Base-by-base conservation (phyloP, 306 rosid species). In the Styphnolobium japonicum region DNA sequence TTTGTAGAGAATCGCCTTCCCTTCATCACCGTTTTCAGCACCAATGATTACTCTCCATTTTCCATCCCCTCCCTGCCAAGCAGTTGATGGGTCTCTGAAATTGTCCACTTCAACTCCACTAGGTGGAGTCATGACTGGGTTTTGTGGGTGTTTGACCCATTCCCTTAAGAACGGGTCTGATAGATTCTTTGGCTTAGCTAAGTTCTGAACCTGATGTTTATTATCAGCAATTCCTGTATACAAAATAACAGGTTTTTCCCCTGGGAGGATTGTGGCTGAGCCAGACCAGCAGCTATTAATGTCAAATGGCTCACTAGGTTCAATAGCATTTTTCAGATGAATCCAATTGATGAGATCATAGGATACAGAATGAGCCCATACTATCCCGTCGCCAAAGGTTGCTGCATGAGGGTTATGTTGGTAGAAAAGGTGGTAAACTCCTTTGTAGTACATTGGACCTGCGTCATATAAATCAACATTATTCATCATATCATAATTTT, bases 21-120 rank as follows among this genome's bases (percentile, higher is more conserved):
- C 93, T 37, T 67, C 73, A 67, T 83, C 77, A 49, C 74, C 77
- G 14, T 81, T 85, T 79, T 81, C 75, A 53, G 83, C 85, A 61
- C 93, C 93, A 37, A 90, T 10, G 0, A 90, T 29, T 43, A 86
- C 83, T 22, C 91, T 84, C 91, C 91, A 90, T 56, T 74, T 66
- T 72, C 83, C 75, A 60, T 87, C 88, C 1, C 63, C 68, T 71
- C 90, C 91, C 4, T 57, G 63, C 93, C 93, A 90, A 81, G 90
- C 87, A 83, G 90, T 90, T 25, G 91, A 84, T 36, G 93, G 93
- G 85, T 90, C 93, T 81, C 93, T 82, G 49, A 87, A 90, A 18
- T 85, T 68, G 43, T 33, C 2, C n/a, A 39, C 52, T 18, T 85
- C 90, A 45, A 84, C 84, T 25, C 74, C 87, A 55, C 3, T 67